A percentile compares a stretch with the other conserved stretches of the same genome.
phyloP scores from a whole-genome alignment of 2,329 filamentous ascomycete genomes.

The Arthrobotrys sphaeroides region DNA sequence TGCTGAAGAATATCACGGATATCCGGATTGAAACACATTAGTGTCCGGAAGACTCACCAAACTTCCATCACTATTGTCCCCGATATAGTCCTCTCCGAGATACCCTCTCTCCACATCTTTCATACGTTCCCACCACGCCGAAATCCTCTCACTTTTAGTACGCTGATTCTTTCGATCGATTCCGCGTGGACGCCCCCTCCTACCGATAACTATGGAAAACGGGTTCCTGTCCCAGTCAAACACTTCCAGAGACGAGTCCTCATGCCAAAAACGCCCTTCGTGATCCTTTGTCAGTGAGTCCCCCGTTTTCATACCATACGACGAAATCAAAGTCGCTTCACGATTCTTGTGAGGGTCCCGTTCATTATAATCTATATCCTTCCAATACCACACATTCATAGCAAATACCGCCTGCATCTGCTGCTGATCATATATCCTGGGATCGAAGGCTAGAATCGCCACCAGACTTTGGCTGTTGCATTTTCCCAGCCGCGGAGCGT shows the following conservation, averaged over 20 bases:
- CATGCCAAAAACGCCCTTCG: not conserved
- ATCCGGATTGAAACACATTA: no score
- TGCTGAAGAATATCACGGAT: no score
- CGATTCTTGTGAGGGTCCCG: not conserved
- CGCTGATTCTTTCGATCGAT: not conserved
- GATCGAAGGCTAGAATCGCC: constrained; percentile 8
- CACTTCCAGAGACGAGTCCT: not conserved
- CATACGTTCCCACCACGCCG: not conserved
- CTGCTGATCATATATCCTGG: constrained; percentile 7
- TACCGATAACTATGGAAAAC: not conserved
- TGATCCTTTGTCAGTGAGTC: not conserved
- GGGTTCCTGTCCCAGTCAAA: constrained; percentile 9
- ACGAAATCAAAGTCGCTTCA: not conserved
- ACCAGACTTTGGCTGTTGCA: constrained; percentile 6
- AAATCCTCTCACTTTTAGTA: constrained; percentile 4
- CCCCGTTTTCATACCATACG: not conserved
- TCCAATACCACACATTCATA: constrained; percentile 8
- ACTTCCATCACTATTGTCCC: no score
- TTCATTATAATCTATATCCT: constrained; percentile 7
- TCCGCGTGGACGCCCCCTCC: not conserved
- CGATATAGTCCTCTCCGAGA: no score
- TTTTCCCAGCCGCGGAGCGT: not conserved
- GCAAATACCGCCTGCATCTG: not conserved
- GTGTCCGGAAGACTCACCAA: no score
- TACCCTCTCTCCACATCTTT: not conserved